Percentiles rank a stretch among this genome's conserved stretches.
These are phyloP conservation scores for Lactarius sanguifluus DNA, from an alignment of 768 basidiomycete genomes.

Conservation along the genomic window DNA sequence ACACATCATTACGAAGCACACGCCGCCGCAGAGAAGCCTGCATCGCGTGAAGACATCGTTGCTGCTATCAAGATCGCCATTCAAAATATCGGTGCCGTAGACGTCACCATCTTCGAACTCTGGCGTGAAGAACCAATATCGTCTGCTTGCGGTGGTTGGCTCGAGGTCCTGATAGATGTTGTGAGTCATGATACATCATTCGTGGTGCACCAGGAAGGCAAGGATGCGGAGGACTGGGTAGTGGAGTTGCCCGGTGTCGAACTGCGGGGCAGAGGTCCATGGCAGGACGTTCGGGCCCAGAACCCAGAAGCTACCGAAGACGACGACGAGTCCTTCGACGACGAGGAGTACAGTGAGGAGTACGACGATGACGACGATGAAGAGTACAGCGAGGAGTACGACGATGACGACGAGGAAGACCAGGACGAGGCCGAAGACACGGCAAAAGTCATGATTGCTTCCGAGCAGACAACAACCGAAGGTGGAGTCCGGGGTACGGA, in stretches of 20 bases:
- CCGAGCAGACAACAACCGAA: neutral
- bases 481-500: neutral
- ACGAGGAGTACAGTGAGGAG: constrained; percentile 9
- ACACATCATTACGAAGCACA: constrained; percentile 55
- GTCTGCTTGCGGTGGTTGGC: constrained; percentile 56
- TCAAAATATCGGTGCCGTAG: constrained; percentile 50
- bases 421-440: constrained; percentile 5
- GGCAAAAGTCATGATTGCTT: neutral
- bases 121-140: constrained; percentile 50
- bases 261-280: constrained; percentile 25
- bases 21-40: constrained; percentile 45
- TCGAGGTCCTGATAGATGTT: constrained; percentile 53
- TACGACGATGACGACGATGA: neutral
- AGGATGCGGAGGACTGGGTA: constrained; percentile 29
- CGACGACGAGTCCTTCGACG: neutral
- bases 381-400: constrained; percentile 1
- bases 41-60: constrained; percentile 48
- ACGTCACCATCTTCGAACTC: constrained; percentile 45
- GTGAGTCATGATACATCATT: constrained; percentile 37
- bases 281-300: constrained; percentile 19
- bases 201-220: constrained; percentile 16
- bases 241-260: constrained; percentile 32
- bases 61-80: constrained; percentile 51
- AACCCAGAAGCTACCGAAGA: constrained; percentile 7
- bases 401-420: neutral